A percentile compares a stretch with the other conserved stretches of the same genome.
Evolutionary conservation across 768 basidiomycete species (phyloP).

Genomic region (Hydnomerulius pinastri): DNA sequence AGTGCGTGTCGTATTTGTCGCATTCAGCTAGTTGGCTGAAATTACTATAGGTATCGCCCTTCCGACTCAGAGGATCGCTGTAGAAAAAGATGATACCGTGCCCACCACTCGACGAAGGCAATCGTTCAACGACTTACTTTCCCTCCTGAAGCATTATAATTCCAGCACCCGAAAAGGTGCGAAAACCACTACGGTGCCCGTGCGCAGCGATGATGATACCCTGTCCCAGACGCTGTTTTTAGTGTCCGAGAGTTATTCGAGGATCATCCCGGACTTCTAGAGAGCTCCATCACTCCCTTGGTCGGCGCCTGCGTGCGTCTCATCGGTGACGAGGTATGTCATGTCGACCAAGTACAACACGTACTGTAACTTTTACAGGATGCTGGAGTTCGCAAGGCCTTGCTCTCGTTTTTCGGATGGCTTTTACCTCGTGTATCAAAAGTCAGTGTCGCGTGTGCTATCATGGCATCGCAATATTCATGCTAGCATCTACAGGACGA

Average conservation of each 20-base stretch:
- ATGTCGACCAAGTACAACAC: background rate
- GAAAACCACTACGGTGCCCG: background rate
- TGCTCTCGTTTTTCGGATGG: constrained; percentile 74
- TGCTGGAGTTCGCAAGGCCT: constrained; percentile 69
- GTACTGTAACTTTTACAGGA: constrained; percentile 52
- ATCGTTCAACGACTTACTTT: constrained; percentile 73
- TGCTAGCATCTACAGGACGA: constrained; percentile 52
- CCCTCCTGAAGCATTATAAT: constrained; percentile 84
- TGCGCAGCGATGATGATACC: background rate
- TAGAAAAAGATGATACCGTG: constrained; percentile 51
- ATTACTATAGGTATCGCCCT: constrained; percentile 76
- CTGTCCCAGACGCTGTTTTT: constrained; percentile 61
- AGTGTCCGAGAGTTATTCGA: constrained; percentile 76
- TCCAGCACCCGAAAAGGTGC: constrained; percentile 72
- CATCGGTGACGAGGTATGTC: constrained; percentile 78
- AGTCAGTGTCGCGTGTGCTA: constrained; percentile 38
- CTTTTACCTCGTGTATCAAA: constrained; percentile 61
- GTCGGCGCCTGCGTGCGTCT: constrained; percentile 66
- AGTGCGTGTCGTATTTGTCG: constrained; percentile 53
- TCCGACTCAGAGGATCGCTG: constrained; percentile 77
- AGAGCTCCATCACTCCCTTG: constrained; percentile 52
- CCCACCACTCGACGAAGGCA: constrained; percentile 80
- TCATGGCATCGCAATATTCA: constrained; percentile 5
- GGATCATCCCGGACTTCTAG: constrained; percentile 55
- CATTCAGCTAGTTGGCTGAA: constrained; percentile 9